Evolutionary conservation across 2,329 filamentous ascomycete species (phyloP).

Genomic region (Fusarium sp.): DNA sequence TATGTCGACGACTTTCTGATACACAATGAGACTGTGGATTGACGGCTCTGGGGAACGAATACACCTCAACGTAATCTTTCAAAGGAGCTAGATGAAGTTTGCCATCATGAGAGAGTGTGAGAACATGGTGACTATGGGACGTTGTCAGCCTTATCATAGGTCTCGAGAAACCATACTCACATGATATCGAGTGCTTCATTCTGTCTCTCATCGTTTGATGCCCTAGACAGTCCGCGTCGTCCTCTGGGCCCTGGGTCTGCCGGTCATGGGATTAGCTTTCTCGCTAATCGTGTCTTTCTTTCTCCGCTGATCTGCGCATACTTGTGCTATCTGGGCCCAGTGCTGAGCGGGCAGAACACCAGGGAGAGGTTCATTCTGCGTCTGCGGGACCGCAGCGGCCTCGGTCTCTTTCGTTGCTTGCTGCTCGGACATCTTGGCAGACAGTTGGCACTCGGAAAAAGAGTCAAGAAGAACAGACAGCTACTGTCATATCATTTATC

Average conservation of each 20-base stretch:
- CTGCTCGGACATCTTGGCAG: background rate
- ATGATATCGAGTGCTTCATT: conserved; percentile 9
- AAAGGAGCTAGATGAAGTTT: conserved; percentile 11
- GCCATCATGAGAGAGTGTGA: conserved; percentile 4
- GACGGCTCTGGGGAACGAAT: background rate
- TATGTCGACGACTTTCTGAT: background rate
- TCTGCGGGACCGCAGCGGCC: background rate
- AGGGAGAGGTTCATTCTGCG: background rate
- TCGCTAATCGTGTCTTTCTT: background rate
- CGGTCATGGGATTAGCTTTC: background rate
- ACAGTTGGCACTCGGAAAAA: background rate
- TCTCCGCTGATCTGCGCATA: background rate
- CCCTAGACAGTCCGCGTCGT: conserved; percentile 1
- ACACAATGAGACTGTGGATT: background rate
- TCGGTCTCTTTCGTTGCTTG: background rate
- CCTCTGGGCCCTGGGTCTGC: background rate
- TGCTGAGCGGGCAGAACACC: background rate
- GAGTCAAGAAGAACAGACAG: background rate
- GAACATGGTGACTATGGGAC: background rate
- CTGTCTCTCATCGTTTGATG: conserved; percentile 6
- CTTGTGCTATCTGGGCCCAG: conserved; percentile 6
- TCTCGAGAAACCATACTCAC: background rate
- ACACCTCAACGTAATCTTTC: background rate
- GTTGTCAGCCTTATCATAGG: background rate
- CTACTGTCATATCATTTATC: background rate